A percentile compares a stretch with the other conserved stretches of the same genome.
Evolutionary conservation across 331 rosid genomes (phyloP).

Genomic region (Dryas integrifolia): DNA sequence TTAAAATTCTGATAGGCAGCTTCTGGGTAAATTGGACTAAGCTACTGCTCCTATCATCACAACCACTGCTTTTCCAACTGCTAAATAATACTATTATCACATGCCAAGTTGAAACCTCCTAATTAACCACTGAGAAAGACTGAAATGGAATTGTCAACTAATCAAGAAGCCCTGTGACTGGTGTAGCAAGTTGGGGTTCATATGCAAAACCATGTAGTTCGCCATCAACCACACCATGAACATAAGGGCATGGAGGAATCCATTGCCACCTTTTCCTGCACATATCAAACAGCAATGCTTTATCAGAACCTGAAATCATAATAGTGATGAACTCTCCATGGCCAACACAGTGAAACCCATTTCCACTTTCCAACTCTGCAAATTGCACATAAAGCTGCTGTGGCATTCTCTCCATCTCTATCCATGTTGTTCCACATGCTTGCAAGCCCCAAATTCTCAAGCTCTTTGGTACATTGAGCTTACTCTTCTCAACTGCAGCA

Average conservation of each 20-base stretch:
- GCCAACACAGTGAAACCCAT: slow-evolving; percentile 75
- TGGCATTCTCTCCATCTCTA: slow-evolving; percentile 90
- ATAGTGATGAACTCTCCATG: slow-evolving; percentile 74
- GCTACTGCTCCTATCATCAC: not conserved
- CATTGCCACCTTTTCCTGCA: slow-evolving; percentile 76
- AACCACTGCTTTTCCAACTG: not conserved
- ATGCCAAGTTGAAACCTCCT: not conserved
- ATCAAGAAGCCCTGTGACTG: slow-evolving; percentile 71
- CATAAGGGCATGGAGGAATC: slow-evolving; percentile 89
- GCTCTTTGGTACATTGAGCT: slow-evolving; percentile 80
- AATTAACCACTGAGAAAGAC: slow-evolving; percentile 31
- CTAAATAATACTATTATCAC: not conserved
- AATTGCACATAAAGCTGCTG: slow-evolving; percentile 73
- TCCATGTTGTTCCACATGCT: slow-evolving; percentile 75
- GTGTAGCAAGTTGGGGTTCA: slow-evolving; percentile 78
- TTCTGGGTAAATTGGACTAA: not conserved
- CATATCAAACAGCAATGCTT: slow-evolving; percentile 62
- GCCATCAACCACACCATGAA: slow-evolving; percentile 23
- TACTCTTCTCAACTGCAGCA: slow-evolving; percentile 88
- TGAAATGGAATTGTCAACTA: slow-evolving; percentile 62
- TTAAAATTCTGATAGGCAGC: slow-evolving; percentile 1
- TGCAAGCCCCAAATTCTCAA: slow-evolving; percentile 81
- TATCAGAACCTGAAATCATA: slow-evolving; percentile 47
- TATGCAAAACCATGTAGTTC: slow-evolving; percentile 84
- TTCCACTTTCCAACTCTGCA: slow-evolving; percentile 54